A percentile compares a stretch with the other conserved stretches of the same genome.
These are phyloP conservation scores for Elaeagnus macrophylla DNA, from an alignment of 306 rosid species.

Conservation along the genomic window DNA sequence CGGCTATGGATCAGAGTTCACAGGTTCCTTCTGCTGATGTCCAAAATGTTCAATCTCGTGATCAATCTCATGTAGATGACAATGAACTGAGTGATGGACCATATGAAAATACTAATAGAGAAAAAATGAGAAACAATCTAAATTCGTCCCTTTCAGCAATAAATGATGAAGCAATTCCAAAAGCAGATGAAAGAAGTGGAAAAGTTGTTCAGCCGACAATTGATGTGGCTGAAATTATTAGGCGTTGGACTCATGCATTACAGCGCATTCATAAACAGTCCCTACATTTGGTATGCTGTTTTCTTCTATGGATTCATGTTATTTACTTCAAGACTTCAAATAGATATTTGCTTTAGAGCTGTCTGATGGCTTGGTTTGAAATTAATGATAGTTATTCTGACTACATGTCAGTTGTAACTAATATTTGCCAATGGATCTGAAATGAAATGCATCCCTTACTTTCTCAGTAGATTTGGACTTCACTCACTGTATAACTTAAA, in stretches of 20 bases:
- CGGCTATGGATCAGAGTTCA: constrained; percentile 99
- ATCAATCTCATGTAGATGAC: constrained; percentile 40
- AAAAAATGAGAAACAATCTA: constrained; percentile 22
- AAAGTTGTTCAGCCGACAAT: constrained; percentile 59
- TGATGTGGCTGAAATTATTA: constrained; percentile 91
- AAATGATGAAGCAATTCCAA: constrained; percentile 48
- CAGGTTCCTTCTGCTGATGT: constrained; percentile 66
- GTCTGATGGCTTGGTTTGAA: too few relatives aligned
- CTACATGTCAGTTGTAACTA: too few relatives aligned
- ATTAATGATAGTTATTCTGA: too few relatives aligned
- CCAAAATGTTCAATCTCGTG: constrained; percentile 50
- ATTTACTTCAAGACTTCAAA: not conserved
- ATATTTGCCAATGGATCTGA: too few relatives aligned
- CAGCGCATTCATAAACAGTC: constrained; percentile 98
- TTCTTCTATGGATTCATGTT: not conserved
- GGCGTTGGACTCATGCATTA: constrained; percentile 99
- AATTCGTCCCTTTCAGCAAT: constrained; percentile 30
- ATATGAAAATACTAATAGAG: constrained; percentile 28
- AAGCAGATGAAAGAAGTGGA: constrained; percentile 77
- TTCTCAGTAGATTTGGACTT: too few relatives aligned
- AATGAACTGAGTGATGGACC: constrained; percentile 62
- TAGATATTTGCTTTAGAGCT: too few relatives aligned
- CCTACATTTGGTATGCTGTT: constrained; percentile 66
- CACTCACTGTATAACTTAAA: too few relatives aligned
- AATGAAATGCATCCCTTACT: too few relatives aligned